A percentile compares a stretch with the other conserved stretches of the same genome.
phyloP scores from a whole-genome alignment of 169 alveolate genomes.

The Eimeria necatrix region DNA sequence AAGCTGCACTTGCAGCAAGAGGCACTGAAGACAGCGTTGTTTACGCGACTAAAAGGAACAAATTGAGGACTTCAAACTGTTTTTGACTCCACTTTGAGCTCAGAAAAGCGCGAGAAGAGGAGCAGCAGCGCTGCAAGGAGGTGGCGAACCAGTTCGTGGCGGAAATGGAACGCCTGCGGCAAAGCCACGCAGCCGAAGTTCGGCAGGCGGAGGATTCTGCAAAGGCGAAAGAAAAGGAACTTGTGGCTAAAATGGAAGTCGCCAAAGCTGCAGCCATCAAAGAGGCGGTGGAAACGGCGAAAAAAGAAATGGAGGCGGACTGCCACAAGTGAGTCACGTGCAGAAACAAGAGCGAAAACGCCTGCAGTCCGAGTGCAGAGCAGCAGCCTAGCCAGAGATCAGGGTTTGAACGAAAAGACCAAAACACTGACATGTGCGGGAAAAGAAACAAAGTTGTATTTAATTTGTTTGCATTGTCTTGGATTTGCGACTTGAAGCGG shows the following conservation, averaged over 20 bases:
- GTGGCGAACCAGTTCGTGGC: not conserved
- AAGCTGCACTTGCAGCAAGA: not conserved
- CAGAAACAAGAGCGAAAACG: too few relatives aligned
- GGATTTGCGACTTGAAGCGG: too few relatives aligned
- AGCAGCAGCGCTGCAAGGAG: conserved; percentile 29
- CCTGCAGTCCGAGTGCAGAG: not conserved
- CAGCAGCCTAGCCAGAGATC: not conserved
- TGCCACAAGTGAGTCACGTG: not conserved
- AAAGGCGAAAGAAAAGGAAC: not conserved
- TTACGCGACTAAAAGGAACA: too few relatives aligned
- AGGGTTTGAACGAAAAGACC: not conserved
- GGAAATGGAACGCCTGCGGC: conserved; percentile 40
- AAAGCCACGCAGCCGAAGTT: not conserved
- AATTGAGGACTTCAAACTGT: not conserved
- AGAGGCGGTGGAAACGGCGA: conserved; percentile 28
- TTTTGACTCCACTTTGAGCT: not conserved
- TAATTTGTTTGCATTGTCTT: too few relatives aligned
- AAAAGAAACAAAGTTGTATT: too few relatives aligned
- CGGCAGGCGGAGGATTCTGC: conserved; percentile 32
- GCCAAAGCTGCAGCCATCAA: conserved; percentile 4
- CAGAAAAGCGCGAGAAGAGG: conserved; percentile 57
- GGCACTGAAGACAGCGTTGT: too few relatives aligned
- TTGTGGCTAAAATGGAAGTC: not conserved
- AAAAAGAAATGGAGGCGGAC: not conserved
- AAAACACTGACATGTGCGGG: not conserved